Base-by-base conservation (phyloP, 306 rosid genomes). In the Prunus davidiana region DNA sequence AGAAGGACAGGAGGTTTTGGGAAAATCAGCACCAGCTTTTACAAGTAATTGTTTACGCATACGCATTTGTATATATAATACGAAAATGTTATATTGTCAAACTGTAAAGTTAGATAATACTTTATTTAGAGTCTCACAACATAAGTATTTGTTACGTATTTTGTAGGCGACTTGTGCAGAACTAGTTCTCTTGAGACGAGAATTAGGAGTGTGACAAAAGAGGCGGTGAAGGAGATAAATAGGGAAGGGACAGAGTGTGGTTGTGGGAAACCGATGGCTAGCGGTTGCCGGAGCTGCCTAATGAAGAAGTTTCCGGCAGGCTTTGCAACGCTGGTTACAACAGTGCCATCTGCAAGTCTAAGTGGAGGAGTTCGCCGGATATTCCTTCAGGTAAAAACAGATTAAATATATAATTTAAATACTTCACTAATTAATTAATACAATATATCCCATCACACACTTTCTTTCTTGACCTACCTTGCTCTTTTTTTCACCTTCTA, bases 321-420 rank as follows among this genome's bases (percentile, higher is more conserved):
- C 93, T 93, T 24, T 85, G 86, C 43, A 84, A 64, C 14, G 81
- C 75, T 0, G 93, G 91, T 34, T 87, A 63, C 76, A 82, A 86
- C 43, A 80, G 84, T 72, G 94, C 97, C 73, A 71, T 93, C 58
- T 93, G 98, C 86, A 87, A 85, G 77, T 87, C 98, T 0, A 91
- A 87, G 67, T 93, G 98, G 98, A 88, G 67, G 69, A 86, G 64
- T 15, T 88, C 91, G 14, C 84, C 81, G 8, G 76, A 77, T 32
- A 65, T 91, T 72, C 90, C 94, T 52, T 80, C 98, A 74, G 98
- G 98, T 93, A 74, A 65, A 70, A 18, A 18, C 46, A 20, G 13
- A 68, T 34, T 34, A 5, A 34, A 1, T 34, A 34, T 38, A 7
- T 38, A 38, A 38, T 38, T 38, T 38, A 38, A 38, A 38, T 7